A percentile compares a stretch with the other conserved stretches of the same genome.
These are phyloP conservation scores for Pseudomicrostroma phylloplanum DNA, from an alignment of 1,284 basidiomycete genomes.

Conservation along the genomic window DNA sequence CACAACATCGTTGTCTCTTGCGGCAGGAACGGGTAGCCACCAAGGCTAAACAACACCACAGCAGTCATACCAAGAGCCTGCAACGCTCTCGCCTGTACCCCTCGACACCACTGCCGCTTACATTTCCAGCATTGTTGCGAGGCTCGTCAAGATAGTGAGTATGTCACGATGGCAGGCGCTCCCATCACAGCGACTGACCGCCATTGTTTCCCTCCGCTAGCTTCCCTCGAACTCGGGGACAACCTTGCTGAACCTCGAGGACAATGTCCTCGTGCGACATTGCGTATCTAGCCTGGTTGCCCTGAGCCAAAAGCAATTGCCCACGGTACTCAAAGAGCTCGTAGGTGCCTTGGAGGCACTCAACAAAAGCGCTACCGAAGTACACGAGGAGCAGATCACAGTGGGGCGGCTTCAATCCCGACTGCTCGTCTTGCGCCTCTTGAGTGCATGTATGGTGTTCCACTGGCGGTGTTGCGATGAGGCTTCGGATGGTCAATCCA, in stretches of 20 bases:
- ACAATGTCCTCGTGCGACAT: slow-evolving; percentile 35
- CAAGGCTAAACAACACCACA: not conserved
- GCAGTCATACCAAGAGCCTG: not conserved
- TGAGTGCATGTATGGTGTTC: slow-evolving; percentile 68
- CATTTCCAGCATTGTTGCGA: slow-evolving; percentile 39
- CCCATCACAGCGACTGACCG: not conserved
- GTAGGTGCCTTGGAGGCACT: slow-evolving; percentile 33
- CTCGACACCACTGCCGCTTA: slow-evolving; percentile 27
- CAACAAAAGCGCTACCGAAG: slow-evolving; percentile 19
- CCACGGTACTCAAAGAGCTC: slow-evolving; percentile 34
- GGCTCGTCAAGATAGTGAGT: slow-evolving; percentile 33
- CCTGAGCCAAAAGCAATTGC: slow-evolving; percentile 34
- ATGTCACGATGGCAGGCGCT: not conserved
- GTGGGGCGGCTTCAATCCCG: slow-evolving; percentile 70
- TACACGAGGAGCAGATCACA: slow-evolving; percentile 26
- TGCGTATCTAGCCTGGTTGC: slow-evolving; percentile 38
- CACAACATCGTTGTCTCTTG: not conserved
- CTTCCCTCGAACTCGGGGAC: slow-evolving; percentile 39
- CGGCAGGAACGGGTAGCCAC: not conserved
- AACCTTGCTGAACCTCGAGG: slow-evolving; percentile 31
- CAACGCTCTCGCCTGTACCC: not conserved
- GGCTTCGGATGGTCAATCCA: not conserved
- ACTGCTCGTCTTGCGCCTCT: slow-evolving; percentile 76
- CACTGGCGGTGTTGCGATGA: slow-evolving; percentile 58
- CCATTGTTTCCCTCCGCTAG: slow-evolving; percentile 5